Base-by-base conservation (phyloP, 441 rosid genomes). In the Hura crepitans region DNA sequence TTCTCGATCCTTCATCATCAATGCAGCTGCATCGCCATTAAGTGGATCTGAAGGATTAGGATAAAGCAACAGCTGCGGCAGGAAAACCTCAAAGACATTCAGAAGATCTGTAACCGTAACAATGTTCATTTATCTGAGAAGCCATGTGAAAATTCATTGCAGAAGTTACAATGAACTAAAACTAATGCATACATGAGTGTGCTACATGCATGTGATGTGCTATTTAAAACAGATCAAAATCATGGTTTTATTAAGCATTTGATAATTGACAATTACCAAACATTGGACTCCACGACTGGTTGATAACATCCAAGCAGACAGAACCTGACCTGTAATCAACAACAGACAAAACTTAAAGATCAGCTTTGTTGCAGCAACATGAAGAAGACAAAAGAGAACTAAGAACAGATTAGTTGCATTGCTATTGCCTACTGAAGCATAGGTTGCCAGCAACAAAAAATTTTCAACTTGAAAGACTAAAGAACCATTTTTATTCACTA, bases 211-310 rank as follows among this genome's bases (percentile, higher is more conserved):
- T 13, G 23, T 17, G 15, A 39, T 63, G 2, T 15, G 14, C 3
- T 35, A 11, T 51, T 53, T 37, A 27, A 9, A 54, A 14, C 17
- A 54, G 31, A 31, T 57, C 14, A 30, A 2, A 55, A 2, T 27
- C 27, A n/a, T 14, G 20, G 56, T 31, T 58, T 69, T 31, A 57
- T 37, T 62, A 35, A 18, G 55, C 33, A 53, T 15, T 15, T 6
- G 56, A 37, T 8, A 64, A 54, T 56, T 71, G 55, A 62, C 39
- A 68, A 74, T 84, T 81, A 89, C 95, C 90, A 73, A 89, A 87
- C 92, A 89, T 87, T 63, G 95, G 95, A 80, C 92, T 89, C 95
- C 95, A 89, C 50, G 92, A 87, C 58, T 89, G 92, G 76, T 87
- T 89, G 77, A 89, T 89, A 43, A 89, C 90, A 74, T 89, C 95